Evolutionary conservation across 129 eudicot genomes (phyloP).

Genomic region (Apium graveolens): DNA sequence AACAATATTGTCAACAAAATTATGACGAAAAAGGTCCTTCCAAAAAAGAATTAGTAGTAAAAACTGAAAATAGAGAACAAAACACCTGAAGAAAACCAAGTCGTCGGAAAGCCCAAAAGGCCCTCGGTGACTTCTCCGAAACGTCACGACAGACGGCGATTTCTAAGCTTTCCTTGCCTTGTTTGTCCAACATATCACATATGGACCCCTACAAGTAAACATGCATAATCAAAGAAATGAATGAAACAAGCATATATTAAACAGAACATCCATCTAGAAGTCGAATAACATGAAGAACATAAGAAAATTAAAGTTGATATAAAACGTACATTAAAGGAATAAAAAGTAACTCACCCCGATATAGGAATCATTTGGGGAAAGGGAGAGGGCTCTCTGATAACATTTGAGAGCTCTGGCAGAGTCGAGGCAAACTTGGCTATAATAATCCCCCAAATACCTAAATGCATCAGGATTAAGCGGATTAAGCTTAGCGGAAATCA

Average conservation of each 20-base stretch:
- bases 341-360: conserved; percentile 52
- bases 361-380: conserved; percentile 67
- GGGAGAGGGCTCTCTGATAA: conserved; percentile 81
- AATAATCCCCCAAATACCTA: conserved; percentile 85
- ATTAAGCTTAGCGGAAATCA: conserved; percentile 69
- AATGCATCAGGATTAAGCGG: conserved; percentile 77
- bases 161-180: conserved; percentile 84
- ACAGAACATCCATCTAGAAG: not conserved
- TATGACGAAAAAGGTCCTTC: not conserved
- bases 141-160: conserved; percentile 76
- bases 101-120: conserved; percentile 93
- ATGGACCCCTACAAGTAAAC: conserved; percentile 51
- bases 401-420: conserved; percentile 88
- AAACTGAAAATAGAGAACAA: not conserved
- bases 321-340: too few species aligned
- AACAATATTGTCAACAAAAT: not conserved
- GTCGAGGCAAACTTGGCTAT: conserved; percentile 47
- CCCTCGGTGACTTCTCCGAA: conserved; percentile 83
- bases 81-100: conserved; percentile 82
- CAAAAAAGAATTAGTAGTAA: not conserved
- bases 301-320: not conserved
- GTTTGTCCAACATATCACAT: conserved; percentile 79
- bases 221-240: not conserved
- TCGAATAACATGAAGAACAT: conserved; percentile 3
- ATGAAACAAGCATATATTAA: not conserved